Conservation (phyloP, 179 eudicot species). For the Gypsophila paniculata region DNA sequence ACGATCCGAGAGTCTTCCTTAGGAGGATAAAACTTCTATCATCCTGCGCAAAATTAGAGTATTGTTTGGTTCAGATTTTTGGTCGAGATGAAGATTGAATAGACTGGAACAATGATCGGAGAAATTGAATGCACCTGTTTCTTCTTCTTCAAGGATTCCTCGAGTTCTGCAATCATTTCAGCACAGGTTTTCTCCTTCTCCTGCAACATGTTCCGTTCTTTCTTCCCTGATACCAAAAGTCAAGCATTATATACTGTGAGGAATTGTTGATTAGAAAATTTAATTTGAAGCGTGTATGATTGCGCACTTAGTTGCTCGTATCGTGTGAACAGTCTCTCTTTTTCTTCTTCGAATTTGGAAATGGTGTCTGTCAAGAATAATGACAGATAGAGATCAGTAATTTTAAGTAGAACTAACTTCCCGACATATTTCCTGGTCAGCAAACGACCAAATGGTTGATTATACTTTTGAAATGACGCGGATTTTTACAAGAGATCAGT, state of each 20-base stretch:
- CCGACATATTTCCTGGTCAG: background rate
- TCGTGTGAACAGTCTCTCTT: slow-evolving; percentile 63
- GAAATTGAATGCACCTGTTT: slow-evolving; percentile 46
- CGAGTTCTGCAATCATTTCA: slow-evolving; percentile 62
- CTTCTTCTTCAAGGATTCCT: slow-evolving; percentile 82
- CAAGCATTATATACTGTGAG: background rate
- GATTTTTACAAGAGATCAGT: too few relatives aligned
- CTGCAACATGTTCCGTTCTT: slow-evolving; percentile 62
- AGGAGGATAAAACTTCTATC: slow-evolving; percentile 81
- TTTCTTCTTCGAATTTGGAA: slow-evolving; percentile 79
- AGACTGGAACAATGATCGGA: background rate
- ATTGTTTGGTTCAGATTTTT: background rate
- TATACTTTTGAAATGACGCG: background rate
- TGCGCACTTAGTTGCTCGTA: slow-evolving; percentile 81
- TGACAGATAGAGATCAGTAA: background rate
- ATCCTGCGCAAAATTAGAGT: slow-evolving; percentile 39
- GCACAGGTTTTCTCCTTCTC: slow-evolving; percentile 69
- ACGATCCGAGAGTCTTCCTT: slow-evolving; percentile 75
- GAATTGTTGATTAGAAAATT: background rate
- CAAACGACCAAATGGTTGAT: background rate
- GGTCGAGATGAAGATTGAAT: background rate
- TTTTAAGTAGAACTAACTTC: background rate
- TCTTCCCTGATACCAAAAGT: slow-evolving; percentile 60
- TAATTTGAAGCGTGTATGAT: background rate
- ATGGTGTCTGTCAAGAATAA: slow-evolving; percentile 47